Percentiles rank a stretch among this genome's conserved stretches.
phyloP scores from a whole-genome alignment of 2,329 filamentous ascomycete genomes.

The Fusarium fujikuroi region DNA sequence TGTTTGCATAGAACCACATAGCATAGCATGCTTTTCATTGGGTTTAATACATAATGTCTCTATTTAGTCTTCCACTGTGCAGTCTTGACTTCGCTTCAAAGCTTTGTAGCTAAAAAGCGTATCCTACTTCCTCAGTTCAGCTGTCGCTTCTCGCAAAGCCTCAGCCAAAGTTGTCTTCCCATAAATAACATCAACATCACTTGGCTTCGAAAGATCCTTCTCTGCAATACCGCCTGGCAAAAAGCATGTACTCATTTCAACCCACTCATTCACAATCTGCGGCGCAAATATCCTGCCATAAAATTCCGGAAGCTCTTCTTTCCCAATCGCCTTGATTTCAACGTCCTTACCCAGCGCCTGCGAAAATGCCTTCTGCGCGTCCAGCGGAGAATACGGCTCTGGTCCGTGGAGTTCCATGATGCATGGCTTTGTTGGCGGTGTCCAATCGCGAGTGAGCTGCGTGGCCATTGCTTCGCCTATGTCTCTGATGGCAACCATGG shows the following conservation, averaged over 20 bases:
- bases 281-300: conserved; percentile 40
- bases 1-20: background rate
- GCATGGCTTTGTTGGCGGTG: conserved; percentile 38
- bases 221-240: conserved; percentile 43
- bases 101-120: rapidly evolving
- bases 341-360: conserved; percentile 42
- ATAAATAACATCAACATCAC: conserved; percentile 31
- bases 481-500: conserved; percentile 47
- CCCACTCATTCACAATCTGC: conserved; percentile 40
- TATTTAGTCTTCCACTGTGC: rapidly evolving
- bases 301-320: conserved; percentile 33
- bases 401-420: conserved; percentile 49
- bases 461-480: conserved; percentile 43
- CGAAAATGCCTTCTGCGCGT: conserved; percentile 47
- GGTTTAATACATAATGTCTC: background rate
- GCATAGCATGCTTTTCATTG: background rate
- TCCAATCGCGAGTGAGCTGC: conserved; percentile 34
- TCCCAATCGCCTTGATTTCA: conserved; percentile 44
- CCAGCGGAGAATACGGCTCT: conserved; percentile 41
- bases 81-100: rapidly evolving
- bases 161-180: conserved; percentile 37
- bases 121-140: background rate
- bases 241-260: conserved; percentile 47
- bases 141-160: conserved; percentile 15
- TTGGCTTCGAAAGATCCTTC: conserved; percentile 18